Conservation (phyloP, 225 moss, liverwort and hornwort genomes). For the Physcomitrellopsis africana region DNA sequence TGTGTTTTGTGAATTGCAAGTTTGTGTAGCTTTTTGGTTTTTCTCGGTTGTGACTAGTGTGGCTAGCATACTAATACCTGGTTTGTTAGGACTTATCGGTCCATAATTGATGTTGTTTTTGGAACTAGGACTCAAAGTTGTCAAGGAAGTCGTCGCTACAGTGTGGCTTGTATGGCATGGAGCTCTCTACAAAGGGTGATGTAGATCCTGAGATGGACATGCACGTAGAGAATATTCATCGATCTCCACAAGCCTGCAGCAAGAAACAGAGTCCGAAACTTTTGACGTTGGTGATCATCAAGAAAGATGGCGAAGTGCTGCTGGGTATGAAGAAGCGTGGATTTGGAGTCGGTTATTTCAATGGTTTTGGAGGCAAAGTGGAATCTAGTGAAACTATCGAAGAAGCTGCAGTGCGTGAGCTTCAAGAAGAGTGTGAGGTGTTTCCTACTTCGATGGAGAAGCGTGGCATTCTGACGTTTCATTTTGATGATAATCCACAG, state of each 20-base stretch:
- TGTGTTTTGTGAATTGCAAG: too few relatives aligned
- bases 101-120: too few relatives aligned
- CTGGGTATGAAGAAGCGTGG: constrained; percentile 93
- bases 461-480: constrained; percentile 76
- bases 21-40: too few relatives aligned
- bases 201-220: too few relatives aligned
- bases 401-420: constrained; percentile 85
- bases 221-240: too few relatives aligned
- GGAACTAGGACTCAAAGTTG: too few relatives aligned
- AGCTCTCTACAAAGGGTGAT: too few relatives aligned
- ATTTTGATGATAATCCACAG: constrained; percentile 84
- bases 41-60: too few relatives aligned
- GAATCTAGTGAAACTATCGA: constrained; percentile 73
- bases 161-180: too few relatives aligned
- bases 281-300: constrained; percentile 76
- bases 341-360: constrained; percentile 81
- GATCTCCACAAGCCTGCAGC: background rate
- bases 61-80: too few relatives aligned
- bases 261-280: constrained; percentile 57
- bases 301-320: constrained; percentile 58
- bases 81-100: too few relatives aligned
- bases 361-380: constrained; percentile 94
- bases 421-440: constrained; percentile 75
- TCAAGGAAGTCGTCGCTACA: too few relatives aligned
- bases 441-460: constrained; percentile 62